Conservation (phyloP, 768 basidiomycete species). For the Podaxis sp. region DNA sequence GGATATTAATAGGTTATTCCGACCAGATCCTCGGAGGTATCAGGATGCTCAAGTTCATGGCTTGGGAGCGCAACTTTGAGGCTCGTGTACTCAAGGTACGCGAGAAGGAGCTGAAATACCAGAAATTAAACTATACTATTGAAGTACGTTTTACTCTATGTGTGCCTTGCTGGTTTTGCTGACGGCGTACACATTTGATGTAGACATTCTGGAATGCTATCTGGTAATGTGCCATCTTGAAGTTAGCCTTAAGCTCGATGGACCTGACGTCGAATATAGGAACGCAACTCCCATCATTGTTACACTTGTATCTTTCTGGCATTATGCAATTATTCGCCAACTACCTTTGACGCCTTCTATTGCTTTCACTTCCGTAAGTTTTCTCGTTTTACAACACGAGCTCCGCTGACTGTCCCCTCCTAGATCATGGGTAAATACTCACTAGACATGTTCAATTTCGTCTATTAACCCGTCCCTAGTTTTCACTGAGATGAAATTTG, state of each 20-base stretch:
- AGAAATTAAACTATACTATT: constrained; percentile 83
- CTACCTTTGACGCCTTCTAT: background rate
- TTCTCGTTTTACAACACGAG: constrained; percentile 15
- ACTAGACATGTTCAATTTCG: background rate
- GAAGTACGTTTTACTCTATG: constrained; percentile 46
- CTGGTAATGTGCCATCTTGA: constrained; percentile 28
- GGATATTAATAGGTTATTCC: background rate
- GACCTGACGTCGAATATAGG: constrained; percentile 25
- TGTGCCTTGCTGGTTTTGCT: background rate
- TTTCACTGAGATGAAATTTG: constrained; percentile 86
- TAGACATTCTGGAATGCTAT: constrained; percentile 49
- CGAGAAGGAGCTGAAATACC: constrained; percentile 80
- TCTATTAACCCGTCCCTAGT: constrained; percentile 40
- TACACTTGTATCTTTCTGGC: constrained; percentile 64
- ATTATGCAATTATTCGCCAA: constrained; percentile 60
- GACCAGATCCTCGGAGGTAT: constrained; percentile 80
- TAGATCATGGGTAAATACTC: constrained; percentile 15
- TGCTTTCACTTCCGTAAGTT: constrained; percentile 62
- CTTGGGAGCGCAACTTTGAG: constrained; percentile 90
- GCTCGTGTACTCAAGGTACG: constrained; percentile 68
- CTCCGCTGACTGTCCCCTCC: background rate
- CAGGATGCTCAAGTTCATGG: constrained; percentile 97
- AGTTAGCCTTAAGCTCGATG: background rate
- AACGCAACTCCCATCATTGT: constrained; percentile 67
- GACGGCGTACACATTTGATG: background rate